Conservation (phyloP, 1,139 yeast genomes). For the Tardiomyces depauwii region DNA sequence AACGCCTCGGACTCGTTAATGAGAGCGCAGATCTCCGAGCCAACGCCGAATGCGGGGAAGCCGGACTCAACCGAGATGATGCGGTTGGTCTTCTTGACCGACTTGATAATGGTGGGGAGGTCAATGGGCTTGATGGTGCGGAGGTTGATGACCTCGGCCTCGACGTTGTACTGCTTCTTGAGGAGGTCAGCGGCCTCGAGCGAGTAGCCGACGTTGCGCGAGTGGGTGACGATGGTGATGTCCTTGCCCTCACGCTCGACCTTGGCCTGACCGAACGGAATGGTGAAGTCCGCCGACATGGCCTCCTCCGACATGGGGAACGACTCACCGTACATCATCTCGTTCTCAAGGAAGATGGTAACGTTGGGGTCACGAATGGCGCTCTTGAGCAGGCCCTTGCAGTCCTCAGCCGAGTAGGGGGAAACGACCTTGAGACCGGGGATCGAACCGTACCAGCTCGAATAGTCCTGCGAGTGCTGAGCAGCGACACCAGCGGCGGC, state of each 20-base stretch:
- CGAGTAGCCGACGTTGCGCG: slow-evolving; percentile 81
- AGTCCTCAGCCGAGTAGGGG: slow-evolving; percentile 93
- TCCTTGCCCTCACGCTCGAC: slow-evolving; percentile 89
- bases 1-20: slow-evolving; percentile 98
- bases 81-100: slow-evolving; percentile 95
- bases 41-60: slow-evolving; percentile 97
- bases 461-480: slow-evolving; percentile 95
- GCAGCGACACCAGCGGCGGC: slow-evolving; percentile 99
- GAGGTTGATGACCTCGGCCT: slow-evolving; percentile 89
- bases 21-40: slow-evolving; percentile 96
- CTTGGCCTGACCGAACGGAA: slow-evolving; percentile 95
- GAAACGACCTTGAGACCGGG: slow-evolving; percentile 96
- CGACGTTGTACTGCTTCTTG: slow-evolving; percentile 74
- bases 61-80: slow-evolving; percentile 94
- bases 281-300: slow-evolving; percentile 71
- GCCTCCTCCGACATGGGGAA: slow-evolving; percentile 88
- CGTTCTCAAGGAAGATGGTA: slow-evolving; percentile 91
- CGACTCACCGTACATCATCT: slow-evolving; percentile 83
- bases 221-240: slow-evolving; percentile 79
- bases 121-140: slow-evolving; percentile 97
- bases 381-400: slow-evolving; percentile 91
- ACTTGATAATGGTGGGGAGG: slow-evolving; percentile 69
- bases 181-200: slow-evolving; percentile 83
- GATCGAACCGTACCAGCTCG: slow-evolving; percentile 96
- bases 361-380: slow-evolving; percentile 99